Base-by-base conservation (phyloP, 2,329 filamentous ascomycete species). In the Cephalotrichum gorgonifer region DNA sequence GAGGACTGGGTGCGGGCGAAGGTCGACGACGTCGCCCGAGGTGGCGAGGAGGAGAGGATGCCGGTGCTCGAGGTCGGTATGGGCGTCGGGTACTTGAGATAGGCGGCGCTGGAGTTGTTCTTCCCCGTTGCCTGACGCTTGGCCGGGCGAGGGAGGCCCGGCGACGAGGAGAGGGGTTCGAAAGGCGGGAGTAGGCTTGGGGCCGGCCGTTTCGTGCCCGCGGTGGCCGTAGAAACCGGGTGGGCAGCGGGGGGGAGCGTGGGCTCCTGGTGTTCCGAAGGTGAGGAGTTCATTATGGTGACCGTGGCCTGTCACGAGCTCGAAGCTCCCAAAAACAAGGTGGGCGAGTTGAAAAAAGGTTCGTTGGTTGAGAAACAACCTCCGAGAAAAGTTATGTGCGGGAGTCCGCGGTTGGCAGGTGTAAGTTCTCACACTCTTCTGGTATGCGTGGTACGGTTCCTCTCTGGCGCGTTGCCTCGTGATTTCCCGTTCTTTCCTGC, bases 11-110 rank as follows among this genome's bases (percentile, higher is more conserved):
- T 58, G 15, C 43, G 48, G 31, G 62, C 69, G 72, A n/a, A 56
- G 72, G 62, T 44, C 17, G 6, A 15, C 41, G 46, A 28, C 4
- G 11, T 31, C 60, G 53, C 63, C 69, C 58, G 65, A 68, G 86
- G 83, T 44, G 90, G 90, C 50, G 90, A 95, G 44, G 88, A 94
- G 33, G 87, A 88, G 56, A 95, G 73, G 58, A 96, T 88, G 59
- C 87, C 88, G 43, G 91, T 95, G 56, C 88, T 95, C 3, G 93
- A 97, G 4, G 91, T 96, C 20, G 91, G 90, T 53, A 95, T 78
- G 1, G 93, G 93, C 3, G 93, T 97, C 39, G 93, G 93, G 69
- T 97, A 97, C 61, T 85, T 88, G 56, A 75, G 66, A 55, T 75
- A 74, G 50, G 73, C 73, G 56, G 68, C 69, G 51, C 68, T 61